Evolutionary conservation across 2,329 filamentous ascomycete genomes (phyloP).

Genomic region (Botryosphaeria dothidea): DNA sequence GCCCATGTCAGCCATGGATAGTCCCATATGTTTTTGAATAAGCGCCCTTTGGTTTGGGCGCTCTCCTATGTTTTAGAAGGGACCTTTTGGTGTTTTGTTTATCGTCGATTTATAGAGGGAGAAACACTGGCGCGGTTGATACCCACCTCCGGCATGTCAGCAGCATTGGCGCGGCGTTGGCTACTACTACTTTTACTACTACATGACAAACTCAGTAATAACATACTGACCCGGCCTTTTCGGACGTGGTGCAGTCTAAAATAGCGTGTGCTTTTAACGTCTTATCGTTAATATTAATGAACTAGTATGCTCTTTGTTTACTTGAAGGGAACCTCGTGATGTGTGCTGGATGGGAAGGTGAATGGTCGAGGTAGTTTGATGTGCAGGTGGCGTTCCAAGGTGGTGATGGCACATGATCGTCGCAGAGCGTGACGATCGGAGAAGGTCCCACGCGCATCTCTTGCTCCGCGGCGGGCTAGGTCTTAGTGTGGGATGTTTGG

Average conservation of each 20-base stretch:
- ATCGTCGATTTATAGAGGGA: too few species aligned
- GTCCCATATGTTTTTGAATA: not conserved
- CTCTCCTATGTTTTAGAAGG: slow-evolving; percentile 11
- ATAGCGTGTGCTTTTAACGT: not conserved
- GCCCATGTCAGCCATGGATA: slow-evolving; percentile 4
- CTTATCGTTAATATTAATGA: not conserved
- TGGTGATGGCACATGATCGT: too few species aligned
- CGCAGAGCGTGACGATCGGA: too few species aligned
- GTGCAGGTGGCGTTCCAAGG: too few species aligned
- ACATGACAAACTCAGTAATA: slow-evolving; percentile 2
- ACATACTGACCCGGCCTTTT: not conserved
- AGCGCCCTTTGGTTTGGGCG: not conserved
- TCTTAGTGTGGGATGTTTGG: too few species aligned
- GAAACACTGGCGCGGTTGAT: slow-evolving; percentile 20
- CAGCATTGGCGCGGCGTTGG: slow-evolving; percentile 17
- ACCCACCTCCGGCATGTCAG: slow-evolving; percentile 20
- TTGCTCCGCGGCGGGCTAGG: too few species aligned
- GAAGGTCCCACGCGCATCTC: too few species aligned
- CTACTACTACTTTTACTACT: too few species aligned
- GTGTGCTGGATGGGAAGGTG: not conserved
- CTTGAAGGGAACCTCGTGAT: not conserved
- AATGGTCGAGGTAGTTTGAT: not conserved
- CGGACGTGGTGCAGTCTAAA: not conserved
- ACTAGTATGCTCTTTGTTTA: not conserved
- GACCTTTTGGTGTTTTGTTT: too few species aligned